Evolutionary conservation across 345 rosid species (phyloP).

Genomic region (Camelina hispida): DNA sequence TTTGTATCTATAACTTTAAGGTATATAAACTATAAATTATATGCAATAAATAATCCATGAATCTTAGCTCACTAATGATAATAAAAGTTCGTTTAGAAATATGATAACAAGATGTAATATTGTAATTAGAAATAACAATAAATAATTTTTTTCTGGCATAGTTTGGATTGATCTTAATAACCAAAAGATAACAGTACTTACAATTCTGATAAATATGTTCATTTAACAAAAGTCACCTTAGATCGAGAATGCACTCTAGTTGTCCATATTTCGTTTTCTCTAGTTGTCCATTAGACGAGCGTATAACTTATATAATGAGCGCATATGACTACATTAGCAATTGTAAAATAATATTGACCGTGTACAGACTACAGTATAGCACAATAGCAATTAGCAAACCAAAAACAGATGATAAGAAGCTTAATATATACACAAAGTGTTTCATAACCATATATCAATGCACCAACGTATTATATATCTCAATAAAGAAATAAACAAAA

Average conservation of each 20-base stretch:
- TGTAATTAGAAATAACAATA: background rate
- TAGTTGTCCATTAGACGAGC: background rate
- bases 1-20: background rate
- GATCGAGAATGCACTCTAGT: background rate
- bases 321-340: background rate
- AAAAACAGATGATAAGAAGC: background rate
- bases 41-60: background rate
- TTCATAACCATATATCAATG: conserved; percentile 19
- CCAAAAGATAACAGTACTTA: no score
- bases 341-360: background rate
- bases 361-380: background rate
- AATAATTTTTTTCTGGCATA: no score
- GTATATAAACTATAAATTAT: background rate
- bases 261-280: background rate
- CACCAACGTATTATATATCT: conserved; percentile 1
- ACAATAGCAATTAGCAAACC: background rate
- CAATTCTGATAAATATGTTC: background rate
- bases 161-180: no score
- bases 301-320: background rate
- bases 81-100: background rate
- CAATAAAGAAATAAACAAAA: background rate
- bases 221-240: background rate
- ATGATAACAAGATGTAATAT: background rate
- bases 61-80: background rate
- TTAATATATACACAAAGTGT: background rate